These are phyloP conservation scores for Syncephalastrum racemosum DNA, from an alignment of 371 early-diverging fungal species.

Conservation along the genomic window DNA sequence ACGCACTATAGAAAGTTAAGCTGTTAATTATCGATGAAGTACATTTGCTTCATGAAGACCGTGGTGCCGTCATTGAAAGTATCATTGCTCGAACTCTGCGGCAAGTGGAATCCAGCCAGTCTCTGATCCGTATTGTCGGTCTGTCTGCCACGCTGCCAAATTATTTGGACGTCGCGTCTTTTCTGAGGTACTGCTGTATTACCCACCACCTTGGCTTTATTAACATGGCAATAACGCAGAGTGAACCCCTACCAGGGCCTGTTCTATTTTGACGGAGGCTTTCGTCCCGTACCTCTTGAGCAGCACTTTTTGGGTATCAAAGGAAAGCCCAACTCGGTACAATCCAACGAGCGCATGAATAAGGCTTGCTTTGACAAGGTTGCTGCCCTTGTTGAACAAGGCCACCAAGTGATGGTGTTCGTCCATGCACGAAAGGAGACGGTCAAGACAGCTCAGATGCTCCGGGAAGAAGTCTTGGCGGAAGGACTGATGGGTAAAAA, in stretches of 20 bases:
- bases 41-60: constrained; percentile 97
- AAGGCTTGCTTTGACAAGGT: constrained; percentile 88
- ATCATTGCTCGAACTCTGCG: constrained; percentile 96
- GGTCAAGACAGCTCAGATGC: constrained; percentile 82
- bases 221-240: constrained; percentile 22
- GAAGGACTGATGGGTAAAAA: constrained; percentile 56
- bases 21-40: constrained; percentile 99
- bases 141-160: constrained; percentile 99
- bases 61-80: constrained; percentile 98
- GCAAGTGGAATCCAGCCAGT: constrained; percentile 90
- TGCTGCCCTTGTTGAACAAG: constrained; percentile 67
- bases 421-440: constrained; percentile 98
- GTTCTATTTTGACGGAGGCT: constrained; percentile 95
- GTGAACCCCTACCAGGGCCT: constrained; percentile 92
- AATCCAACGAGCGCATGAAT: constrained; percentile 73
- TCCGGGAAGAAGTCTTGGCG: constrained; percentile 73
- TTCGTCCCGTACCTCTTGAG: constrained; percentile 94
- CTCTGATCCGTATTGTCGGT: constrained; percentile 97
- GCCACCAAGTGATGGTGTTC: constrained; percentile 98
- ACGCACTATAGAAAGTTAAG: constrained; percentile 57
- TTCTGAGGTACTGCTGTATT: constrained; percentile 61
- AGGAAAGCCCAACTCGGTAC: constrained; percentile 76
- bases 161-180: constrained; percentile 95
- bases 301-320: constrained; percentile 95
- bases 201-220: background rate